Conservation (phyloP, 768 basidiomycete genomes). For the Suillus ampliporus region DNA sequence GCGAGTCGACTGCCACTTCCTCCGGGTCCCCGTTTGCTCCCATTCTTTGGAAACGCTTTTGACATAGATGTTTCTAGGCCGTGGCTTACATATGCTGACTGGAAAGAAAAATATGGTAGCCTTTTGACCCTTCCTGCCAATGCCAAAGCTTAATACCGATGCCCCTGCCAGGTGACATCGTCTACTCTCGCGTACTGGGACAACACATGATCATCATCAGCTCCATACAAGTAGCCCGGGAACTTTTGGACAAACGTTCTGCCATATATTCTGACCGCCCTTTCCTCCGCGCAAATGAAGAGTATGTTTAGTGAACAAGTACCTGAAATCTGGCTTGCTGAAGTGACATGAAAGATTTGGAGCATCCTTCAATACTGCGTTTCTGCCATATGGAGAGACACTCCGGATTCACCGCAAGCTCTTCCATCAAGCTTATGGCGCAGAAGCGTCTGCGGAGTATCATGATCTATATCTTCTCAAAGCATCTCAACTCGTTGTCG, state of each 20-base stretch:
- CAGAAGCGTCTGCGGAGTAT: conserved; percentile 12
- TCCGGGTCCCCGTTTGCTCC: conserved; percentile 20
- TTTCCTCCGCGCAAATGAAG: conserved; percentile 17
- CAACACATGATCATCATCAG: conserved; percentile 19
- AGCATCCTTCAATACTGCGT: conserved; percentile 18
- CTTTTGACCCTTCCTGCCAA: neutral
- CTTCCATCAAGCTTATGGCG: conserved; percentile 24
- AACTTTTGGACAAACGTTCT: conserved; percentile 23
- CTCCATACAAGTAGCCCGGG: conserved; percentile 17
- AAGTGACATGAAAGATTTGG: conserved; percentile 21
- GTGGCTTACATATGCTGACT: conserved; percentile 20
- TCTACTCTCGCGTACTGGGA: conserved; percentile 18
- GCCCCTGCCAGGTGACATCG: conserved; percentile 14
- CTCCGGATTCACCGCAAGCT: conserved; percentile 27
- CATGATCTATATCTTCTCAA: conserved; percentile 18
- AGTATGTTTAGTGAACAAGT: neutral
- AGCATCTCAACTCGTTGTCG: conserved; percentile 13
- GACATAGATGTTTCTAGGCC: conserved; percentile 12
- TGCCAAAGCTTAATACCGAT: neutral
- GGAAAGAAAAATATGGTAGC: conserved; percentile 19
- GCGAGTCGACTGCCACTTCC: conserved; percentile 9
- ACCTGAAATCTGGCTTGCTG: neutral
- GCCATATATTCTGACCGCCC: conserved; percentile 21
- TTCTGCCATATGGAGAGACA: conserved; percentile 25
- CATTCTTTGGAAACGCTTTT: conserved; percentile 20